Base-by-base conservation (phyloP, 1,139 yeast genomes). In the Kodamaea suecica region DNA sequence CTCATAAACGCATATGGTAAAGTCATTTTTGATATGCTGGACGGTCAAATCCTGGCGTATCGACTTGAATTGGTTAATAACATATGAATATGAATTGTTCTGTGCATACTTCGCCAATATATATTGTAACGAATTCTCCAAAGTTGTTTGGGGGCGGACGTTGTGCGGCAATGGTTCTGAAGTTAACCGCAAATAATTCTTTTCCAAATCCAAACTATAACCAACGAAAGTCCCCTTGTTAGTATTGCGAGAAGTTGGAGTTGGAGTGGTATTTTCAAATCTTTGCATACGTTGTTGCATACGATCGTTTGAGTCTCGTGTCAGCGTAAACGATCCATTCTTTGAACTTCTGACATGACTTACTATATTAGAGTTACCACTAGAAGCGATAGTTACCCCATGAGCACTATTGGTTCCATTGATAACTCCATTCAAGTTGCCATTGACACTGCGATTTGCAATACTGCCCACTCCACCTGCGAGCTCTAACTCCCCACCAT, bases 21-120 rank as follows among this genome's bases (percentile, higher is more conserved):
- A 85, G 31, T 77, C 82, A 51, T 80, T 79, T 50, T 81, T 83
- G 31, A 92, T 81, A 54, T 85, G 86, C 59, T 92, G 98, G 6
- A 92, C 97, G 4, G 95, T 85, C 45, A 92, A 63, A 61, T 92
- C 98, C 57, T 92, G 98, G 47, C 98, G 70, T 42, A 92, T 71
- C 0, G 97, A 84, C 57, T 90, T 90, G 54, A 90, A 77, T 57
- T 92, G 98, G 57, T 86, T 94, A 52, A 92, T 84, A 6, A 86
- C 61, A 55, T 90, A 92, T 17, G 81, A 71, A 55, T 92, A 92
- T 39, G 71, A 69, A 4, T 66, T 66, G 31, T 70, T 70, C 16
- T 74, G 74, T 5, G 63, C 62, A 64, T 80, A 82, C 49, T 81
- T 82, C 6, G 61, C 53, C 45, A 78, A 59, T 5, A 92, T 69